Evolutionary conservation across 306 rosid genomes (phyloP).

Genomic region (Malus sieversii): DNA sequence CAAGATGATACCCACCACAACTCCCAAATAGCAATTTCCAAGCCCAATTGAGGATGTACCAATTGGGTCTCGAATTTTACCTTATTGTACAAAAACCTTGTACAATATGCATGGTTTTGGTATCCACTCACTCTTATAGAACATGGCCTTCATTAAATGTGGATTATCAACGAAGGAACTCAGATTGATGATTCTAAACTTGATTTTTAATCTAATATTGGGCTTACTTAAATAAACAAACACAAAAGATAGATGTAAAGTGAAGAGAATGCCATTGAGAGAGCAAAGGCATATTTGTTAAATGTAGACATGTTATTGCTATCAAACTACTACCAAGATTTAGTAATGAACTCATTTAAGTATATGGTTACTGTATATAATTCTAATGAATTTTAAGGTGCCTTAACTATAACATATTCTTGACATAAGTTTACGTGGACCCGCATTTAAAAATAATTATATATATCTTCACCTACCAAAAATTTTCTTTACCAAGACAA

Average conservation of each 20-base stretch:
- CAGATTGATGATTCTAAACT: background rate
- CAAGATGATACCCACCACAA: background rate
- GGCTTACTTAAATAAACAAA: background rate
- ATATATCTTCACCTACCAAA: background rate
- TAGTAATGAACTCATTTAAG: background rate
- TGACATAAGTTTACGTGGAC: background rate
- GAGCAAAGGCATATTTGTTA: background rate
- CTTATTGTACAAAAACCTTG: background rate
- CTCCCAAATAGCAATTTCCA: background rate
- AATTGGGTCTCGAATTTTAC: background rate
- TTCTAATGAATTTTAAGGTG: background rate
- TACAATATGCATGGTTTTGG: background rate
- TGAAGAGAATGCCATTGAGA: background rate
- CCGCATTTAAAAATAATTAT: background rate
- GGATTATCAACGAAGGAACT: slow-evolving; percentile 4
- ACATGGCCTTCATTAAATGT: background rate
- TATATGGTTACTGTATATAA: background rate
- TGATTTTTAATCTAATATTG: background rate
- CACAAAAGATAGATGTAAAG: background rate
- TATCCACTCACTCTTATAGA: background rate
- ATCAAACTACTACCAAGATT: background rate
- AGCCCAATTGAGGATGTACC: background rate
- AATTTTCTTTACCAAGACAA: background rate
- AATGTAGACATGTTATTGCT: background rate
- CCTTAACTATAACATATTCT: background rate